These are phyloP conservation scores for Purpureocillium takamizusanense DNA, from an alignment of 2,329 filamentous ascomycete genomes.

Conservation along the genomic window DNA sequence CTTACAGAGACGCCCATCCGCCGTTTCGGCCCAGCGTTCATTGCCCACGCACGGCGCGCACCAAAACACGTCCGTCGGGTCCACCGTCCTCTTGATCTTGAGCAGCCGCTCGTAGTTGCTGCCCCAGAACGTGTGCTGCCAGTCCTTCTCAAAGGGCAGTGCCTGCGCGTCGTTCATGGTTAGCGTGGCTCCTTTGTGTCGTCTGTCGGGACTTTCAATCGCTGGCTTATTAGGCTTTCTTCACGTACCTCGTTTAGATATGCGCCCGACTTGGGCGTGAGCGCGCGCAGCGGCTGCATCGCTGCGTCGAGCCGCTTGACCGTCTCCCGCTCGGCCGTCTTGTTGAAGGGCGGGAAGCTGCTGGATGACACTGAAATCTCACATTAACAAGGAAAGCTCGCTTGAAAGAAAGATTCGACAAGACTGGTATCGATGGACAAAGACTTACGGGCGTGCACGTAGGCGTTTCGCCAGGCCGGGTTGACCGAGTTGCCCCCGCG, in stretches of 20 bases:
- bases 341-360: conserved; percentile 21
- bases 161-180: conserved; percentile 14
- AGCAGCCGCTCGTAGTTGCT: conserved; percentile 34
- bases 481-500: conserved; percentile 36
- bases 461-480: conserved; percentile 40
- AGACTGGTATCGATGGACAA: neutral
- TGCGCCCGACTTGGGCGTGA: conserved; percentile 31
- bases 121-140: conserved; percentile 32
- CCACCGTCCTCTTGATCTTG: conserved; percentile 34
- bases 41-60: conserved; percentile 38
- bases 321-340: conserved; percentile 16
- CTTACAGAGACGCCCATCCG: conserved; percentile 16
- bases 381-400: too few species aligned
- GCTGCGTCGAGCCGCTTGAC: conserved; percentile 14
- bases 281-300: conserved; percentile 25
- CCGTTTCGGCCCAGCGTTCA: conserved; percentile 25
- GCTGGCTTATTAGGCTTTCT: too few species aligned
- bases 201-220: too few species aligned
- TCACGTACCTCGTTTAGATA: conserved; percentile 35
- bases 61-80: conserved; percentile 39
- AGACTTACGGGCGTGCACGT: conserved; percentile 30
- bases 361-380: conserved; percentile 19
- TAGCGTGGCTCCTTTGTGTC: too few species aligned
- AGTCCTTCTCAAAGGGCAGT: conserved; percentile 25
- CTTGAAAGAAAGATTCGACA: too few species aligned